Conservation (phyloP, 2,329 filamentous ascomycete genomes). For the Drechslerella coelobrocha region DNA sequence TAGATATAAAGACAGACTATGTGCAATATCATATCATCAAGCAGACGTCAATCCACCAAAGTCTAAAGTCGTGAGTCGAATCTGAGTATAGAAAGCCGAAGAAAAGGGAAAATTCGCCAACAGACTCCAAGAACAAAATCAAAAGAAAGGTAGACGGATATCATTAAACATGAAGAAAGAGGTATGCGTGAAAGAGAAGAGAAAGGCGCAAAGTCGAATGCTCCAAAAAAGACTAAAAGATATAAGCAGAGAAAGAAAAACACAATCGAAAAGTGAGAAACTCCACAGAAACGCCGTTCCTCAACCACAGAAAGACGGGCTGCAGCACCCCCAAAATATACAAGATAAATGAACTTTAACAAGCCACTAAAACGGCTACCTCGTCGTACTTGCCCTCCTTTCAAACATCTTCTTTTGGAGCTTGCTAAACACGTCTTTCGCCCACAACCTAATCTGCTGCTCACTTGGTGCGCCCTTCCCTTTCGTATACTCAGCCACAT, state of each 20-base stretch:
- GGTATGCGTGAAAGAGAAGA: not conserved
- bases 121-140: slow-evolving; percentile 1
- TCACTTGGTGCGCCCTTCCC: slow-evolving; percentile 53
- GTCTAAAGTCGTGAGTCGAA: too few relatives aligned
- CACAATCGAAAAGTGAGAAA: slow-evolving; percentile 16
- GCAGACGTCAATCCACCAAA: too few relatives aligned
- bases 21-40: too few relatives aligned
- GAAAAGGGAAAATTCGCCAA: slow-evolving; percentile 10
- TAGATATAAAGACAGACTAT: too few relatives aligned
- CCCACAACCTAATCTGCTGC: slow-evolving; percentile 54
- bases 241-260: slow-evolving; percentile 16
- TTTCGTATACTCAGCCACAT: slow-evolving; percentile 55
- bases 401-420: slow-evolving; percentile 54
- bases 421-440: slow-evolving; percentile 54
- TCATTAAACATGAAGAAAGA: slow-evolving; percentile 33
- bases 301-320: slow-evolving; percentile 16
- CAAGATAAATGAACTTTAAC: slow-evolving; percentile 19
- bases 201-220: not conserved
- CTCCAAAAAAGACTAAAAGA: slow-evolving; percentile 6
- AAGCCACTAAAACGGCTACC: slow-evolving; percentile 1
- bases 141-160: slow-evolving; percentile 14
- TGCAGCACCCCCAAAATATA: slow-evolving; percentile 13
- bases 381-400: slow-evolving; percentile 28
- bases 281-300: slow-evolving; percentile 42
- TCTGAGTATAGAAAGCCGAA: slow-evolving; percentile 1